These are phyloP conservation scores for Yarrowia hollandica DNA, from an alignment of 805 yeast genomes.

Conservation along the genomic window DNA sequence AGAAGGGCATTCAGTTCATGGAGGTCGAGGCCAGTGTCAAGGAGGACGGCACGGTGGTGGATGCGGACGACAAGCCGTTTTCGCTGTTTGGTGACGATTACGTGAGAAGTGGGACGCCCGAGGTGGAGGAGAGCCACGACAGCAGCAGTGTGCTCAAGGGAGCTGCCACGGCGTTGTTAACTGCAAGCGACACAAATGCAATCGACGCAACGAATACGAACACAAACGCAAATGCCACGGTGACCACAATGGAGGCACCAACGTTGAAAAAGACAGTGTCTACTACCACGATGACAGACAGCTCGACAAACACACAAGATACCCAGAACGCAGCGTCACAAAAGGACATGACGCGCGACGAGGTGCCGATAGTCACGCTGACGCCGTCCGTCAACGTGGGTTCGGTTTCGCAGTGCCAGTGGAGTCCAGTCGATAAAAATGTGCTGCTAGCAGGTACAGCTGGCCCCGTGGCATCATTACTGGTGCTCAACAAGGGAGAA, in stretches of 20 bases:
- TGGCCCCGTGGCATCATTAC: slow-evolving; percentile 5
- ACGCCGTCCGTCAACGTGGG: neutral
- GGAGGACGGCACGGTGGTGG: slow-evolving; percentile 40
- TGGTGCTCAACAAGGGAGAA: neutral
- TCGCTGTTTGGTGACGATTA: slow-evolving; percentile 33
- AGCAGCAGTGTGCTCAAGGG: neutral
- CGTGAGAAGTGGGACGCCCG: slow-evolving; percentile 21
- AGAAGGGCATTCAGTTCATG: slow-evolving; percentile 79
- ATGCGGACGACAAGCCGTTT: slow-evolving; percentile 35
- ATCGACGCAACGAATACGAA: too few relatives aligned
- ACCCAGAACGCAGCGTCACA: slow-evolving; percentile 1
- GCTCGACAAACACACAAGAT: neutral
- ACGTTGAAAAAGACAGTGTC: neutral
- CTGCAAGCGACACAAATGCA: too few relatives aligned
- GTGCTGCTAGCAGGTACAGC: slow-evolving; percentile 1
- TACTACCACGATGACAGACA: neutral
- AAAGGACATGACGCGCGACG: slow-evolving; percentile 9
- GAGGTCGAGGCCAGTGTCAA: slow-evolving; percentile 62
- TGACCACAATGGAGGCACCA: neutral
- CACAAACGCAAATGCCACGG: neutral
- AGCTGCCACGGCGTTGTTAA: neutral
- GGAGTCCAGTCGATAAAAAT: slow-evolving; percentile 12
- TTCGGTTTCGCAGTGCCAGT: neutral
- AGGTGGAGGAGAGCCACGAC: slow-evolving; percentile 1
- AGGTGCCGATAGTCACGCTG: slow-evolving; percentile 13